These are phyloP conservation scores for Endothia cerciana DNA, from an alignment of 2,329 filamentous ascomycete species.

Conservation along the genomic window DNA sequence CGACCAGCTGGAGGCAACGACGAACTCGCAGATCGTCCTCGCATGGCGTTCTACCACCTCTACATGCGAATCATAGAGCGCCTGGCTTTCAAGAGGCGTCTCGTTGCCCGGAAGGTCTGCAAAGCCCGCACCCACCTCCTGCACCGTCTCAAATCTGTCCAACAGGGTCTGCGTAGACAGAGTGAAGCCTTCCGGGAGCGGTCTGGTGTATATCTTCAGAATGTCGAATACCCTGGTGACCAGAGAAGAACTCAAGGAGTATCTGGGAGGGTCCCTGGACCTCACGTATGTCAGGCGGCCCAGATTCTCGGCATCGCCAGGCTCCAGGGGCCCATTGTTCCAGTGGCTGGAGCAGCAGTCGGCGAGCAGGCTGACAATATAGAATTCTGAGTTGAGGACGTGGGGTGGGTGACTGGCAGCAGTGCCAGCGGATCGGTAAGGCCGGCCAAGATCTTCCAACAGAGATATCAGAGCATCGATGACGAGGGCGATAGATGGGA, in stretches of 20 bases:
- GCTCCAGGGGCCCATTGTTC: slow-evolving; percentile 40
- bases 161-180: slow-evolving; percentile 62
- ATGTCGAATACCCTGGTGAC: slow-evolving; percentile 59
- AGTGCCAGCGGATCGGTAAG: slow-evolving; percentile 47
- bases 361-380: slow-evolving; percentile 64
- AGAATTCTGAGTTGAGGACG: slow-evolving; percentile 66
- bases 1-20: slow-evolving; percentile 67
- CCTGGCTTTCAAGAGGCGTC: slow-evolving; percentile 41
- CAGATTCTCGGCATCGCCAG: slow-evolving; percentile 14
- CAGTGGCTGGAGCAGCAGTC: slow-evolving; percentile 69
- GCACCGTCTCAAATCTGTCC: slow-evolving; percentile 51
- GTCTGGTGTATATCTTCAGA: slow-evolving; percentile 60
- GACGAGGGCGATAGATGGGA: slow-evolving; percentile 55
- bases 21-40: slow-evolving; percentile 63
- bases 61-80: slow-evolving; percentile 41
- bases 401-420: slow-evolving; percentile 59
- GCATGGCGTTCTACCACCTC: slow-evolving; percentile 58
- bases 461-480: slow-evolving; percentile 61
- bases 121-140: slow-evolving; percentile 38
- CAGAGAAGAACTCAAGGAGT: slow-evolving; percentile 53
- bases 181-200: slow-evolving; percentile 60
- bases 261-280: slow-evolving; percentile 38
- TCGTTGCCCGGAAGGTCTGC: slow-evolving; percentile 38
- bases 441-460: slow-evolving; percentile 61
- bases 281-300: slow-evolving; percentile 27